A percentile compares a stretch with the other conserved stretches of the same genome.
phyloP scores from a whole-genome alignment of 257 asterid species.

The Fraxinus cuspidata region DNA sequence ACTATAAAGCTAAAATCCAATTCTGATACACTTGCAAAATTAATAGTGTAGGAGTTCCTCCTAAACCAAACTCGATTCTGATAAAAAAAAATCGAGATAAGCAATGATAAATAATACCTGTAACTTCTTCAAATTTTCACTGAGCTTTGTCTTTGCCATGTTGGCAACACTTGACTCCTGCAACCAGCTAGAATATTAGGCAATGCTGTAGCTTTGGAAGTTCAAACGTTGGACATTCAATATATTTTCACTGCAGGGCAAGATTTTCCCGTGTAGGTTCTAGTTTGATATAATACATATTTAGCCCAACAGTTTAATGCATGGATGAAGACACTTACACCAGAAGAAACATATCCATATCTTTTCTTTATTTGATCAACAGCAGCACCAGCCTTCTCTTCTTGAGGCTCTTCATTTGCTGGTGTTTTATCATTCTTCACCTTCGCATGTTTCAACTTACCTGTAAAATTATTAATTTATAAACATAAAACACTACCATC shows the following conservation, averaged over 20 bases:
- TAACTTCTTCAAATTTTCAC: conserved; percentile 78
- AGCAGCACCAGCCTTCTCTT: conserved; percentile 56
- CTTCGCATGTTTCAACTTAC: conserved; percentile 58
- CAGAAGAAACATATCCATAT: conserved; percentile 72
- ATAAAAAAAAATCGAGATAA: not conserved
- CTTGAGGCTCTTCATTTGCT: conserved; percentile 48
- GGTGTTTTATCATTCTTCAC: conserved; percentile 59
- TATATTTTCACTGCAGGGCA: not conserved
- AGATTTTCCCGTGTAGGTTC: not conserved
- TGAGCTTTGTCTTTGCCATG: conserved; percentile 60
- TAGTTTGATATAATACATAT: not conserved
- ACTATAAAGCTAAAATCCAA: not conserved
- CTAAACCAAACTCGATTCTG: not conserved
- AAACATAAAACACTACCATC: not conserved
- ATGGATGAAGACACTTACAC: conserved; percentile 44
- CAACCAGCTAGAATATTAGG: conserved; percentile 22
- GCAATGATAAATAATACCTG: conserved; percentile 51
- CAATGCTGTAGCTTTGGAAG: not conserved
- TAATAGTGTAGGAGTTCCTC: not conserved
- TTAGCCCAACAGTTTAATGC: not conserved
- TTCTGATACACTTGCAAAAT: not conserved
- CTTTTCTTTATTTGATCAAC: conserved; percentile 87
- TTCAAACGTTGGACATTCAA: not conserved
- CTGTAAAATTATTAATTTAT: conserved; percentile 37
- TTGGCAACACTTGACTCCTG: conserved; percentile 75